Conservation (phyloP, 2,329 filamentous ascomycete species). For the Cercospora sesami region DNA sequence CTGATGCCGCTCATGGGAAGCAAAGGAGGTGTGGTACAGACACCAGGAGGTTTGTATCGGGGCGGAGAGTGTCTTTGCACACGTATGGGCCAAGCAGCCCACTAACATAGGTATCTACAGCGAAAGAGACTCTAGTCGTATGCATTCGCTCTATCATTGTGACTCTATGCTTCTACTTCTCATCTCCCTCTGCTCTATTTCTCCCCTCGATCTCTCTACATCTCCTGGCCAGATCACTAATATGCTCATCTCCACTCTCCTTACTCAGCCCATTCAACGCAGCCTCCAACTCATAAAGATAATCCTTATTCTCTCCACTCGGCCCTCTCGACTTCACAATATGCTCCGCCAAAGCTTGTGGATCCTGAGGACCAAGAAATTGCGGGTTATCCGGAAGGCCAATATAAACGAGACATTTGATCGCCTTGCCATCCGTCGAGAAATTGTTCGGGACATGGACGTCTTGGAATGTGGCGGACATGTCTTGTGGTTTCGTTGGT, state of each 20-base stretch:
- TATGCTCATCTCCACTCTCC: constrained; percentile 79
- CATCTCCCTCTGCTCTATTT: neutral
- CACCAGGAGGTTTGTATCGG: neutral
- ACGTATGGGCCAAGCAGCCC: neutral
- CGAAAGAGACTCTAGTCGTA: neutral
- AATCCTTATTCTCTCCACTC: constrained; percentile 87
- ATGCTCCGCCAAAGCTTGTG: constrained; percentile 73
- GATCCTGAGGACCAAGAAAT: constrained; percentile 82
- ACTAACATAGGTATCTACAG: neutral
- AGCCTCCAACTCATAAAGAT: constrained; percentile 76
- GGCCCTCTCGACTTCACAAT: constrained; percentile 76
- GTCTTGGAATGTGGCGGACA: constrained; percentile 50
- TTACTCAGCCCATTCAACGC: constrained; percentile 71
- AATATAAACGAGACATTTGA: constrained; percentile 79
- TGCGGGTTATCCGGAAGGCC: constrained; percentile 90
- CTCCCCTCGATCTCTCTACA: constrained; percentile 63
- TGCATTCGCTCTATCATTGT: neutral
- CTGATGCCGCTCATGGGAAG: neutral
- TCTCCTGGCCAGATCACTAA: constrained; percentile 75
- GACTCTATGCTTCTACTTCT: neutral
- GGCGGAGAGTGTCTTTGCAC: neutral
- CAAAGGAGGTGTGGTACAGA: neutral
- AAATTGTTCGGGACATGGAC: constrained; percentile 39
- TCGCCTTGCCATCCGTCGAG: constrained; percentile 35
- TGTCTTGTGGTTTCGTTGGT: constrained; percentile 46